Evolutionary conservation across 1,139 yeast species (phyloP), one percentile per base, ranked within the genome.

Genomic region (Sugiyamaella castrensis): DNA sequence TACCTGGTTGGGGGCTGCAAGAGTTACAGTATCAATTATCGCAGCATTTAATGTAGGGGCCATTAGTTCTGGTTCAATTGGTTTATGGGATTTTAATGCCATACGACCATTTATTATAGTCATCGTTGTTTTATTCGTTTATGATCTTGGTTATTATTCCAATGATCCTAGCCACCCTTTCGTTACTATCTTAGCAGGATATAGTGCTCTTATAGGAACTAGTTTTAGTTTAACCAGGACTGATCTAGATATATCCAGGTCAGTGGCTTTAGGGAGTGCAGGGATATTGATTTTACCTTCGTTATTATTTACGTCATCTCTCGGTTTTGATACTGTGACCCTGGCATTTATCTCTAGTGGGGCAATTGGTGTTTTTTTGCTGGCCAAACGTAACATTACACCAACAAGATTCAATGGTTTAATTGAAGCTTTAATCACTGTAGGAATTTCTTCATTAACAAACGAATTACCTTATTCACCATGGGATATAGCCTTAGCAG

Each of bases 291-390:
- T 57, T 4, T 27, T 56, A 1, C 54, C 57, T 1, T 53, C 57
- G 1, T 6, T 53, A 8, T 41, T 50, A 5, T 43, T 54, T 4
- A 11, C 40, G 19, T 10, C 12, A 2, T 32, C 15, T 30, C 34
- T 29, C 11, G 37, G 37, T 6, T 15, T 35, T n/a, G 43, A 46
- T 36, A 13, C 43, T 8, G 24, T 63, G 6, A 54, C 61, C 0
- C 51, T 63, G 32, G 48, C 61, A 27, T 47, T 60, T 3, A 67
- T 69, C 30, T 58, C 70, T 7, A 56, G 64, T 30, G 67, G 69
- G 8, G 65, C 72, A 0, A 50, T 64, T 11, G 69, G 68, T 1
- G 70, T 68, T 13, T 69, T 66, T 50, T 45, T 67, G 26, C 51
- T 69, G 8, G 59, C 68, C 19, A 60, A 64, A 32, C 60, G 68